phyloP scores from a whole-genome alignment of 1,139 yeast genomes.

The Kodamaea anthophila region DNA sequence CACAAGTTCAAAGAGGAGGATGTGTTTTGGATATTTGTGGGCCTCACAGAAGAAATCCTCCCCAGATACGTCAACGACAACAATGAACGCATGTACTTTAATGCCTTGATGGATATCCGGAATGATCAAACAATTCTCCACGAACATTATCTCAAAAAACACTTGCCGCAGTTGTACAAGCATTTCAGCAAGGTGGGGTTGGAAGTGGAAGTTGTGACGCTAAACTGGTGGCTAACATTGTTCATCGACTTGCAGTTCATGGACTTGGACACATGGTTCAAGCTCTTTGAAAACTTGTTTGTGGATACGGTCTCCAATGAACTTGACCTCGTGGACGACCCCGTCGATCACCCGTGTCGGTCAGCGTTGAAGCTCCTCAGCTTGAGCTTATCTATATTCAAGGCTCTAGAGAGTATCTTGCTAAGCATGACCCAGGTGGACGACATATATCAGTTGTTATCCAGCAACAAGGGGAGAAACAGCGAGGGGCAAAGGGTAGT shows the following conservation, averaged over 20 bases:
- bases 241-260: slow-evolving; percentile 44
- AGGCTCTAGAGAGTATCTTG: slow-evolving; percentile 10
- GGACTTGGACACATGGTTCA: slow-evolving; percentile 48
- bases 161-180: slow-evolving; percentile 32
- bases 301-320: slow-evolving; percentile 13
- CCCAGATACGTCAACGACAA: slow-evolving; percentile 27
- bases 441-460: slow-evolving; percentile 10
- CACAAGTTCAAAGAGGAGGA: slow-evolving; percentile 41
- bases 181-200: slow-evolving; percentile 35
- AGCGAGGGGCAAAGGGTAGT: slow-evolving; percentile 6
- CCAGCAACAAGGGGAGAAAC: slow-evolving; percentile 7
- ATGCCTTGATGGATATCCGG: slow-evolving; percentile 36
- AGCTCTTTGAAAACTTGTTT: slow-evolving; percentile 47
- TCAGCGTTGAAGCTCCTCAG: slow-evolving; percentile 11
- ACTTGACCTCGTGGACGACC: not conserved
- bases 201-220: slow-evolving; percentile 47
- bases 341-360: slow-evolving; percentile 1
- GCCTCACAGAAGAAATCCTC: slow-evolving; percentile 46
- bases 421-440: slow-evolving; percentile 8
- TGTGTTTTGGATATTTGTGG: slow-evolving; percentile 52
- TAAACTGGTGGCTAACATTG: slow-evolving; percentile 55
- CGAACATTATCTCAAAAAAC: slow-evolving; percentile 16
- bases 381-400: slow-evolving; percentile 10
- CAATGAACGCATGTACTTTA: slow-evolving; percentile 11
- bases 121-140: slow-evolving; percentile 31